Base-by-base conservation (phyloP, 1,284 basidiomycete species). In the Stygiomarasmius scandens region DNA sequence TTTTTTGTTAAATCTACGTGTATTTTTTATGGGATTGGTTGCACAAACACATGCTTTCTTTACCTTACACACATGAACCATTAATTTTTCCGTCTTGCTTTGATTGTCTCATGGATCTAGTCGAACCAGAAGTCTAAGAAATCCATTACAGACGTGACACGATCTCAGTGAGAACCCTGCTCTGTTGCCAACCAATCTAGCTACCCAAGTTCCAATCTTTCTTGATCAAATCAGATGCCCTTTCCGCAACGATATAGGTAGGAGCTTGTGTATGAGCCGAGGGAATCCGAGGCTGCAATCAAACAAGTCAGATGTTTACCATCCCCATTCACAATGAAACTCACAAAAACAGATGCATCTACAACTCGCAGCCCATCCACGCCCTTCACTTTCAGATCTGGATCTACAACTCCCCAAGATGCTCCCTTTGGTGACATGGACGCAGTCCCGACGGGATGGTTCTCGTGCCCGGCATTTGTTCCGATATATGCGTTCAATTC, bases 381-480 rank as follows among this genome's bases (percentile, higher is more conserved):
- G 14, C 64, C 63, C 54, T 69, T 69, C 22, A 70, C 61, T 44
- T 20, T 56, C 38, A 68, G 47, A 49, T 70, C 65, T 2, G 67
- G 67, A 51, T 68, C 63, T 1, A 66, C 63, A 2, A 70, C 69
- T 8, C 69, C 69, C n/a, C 52, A 56, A 1, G 23, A 48, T 1
- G 63, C 58, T 2, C 52, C 60, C 19, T 56, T 60, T 2, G 62
- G 47, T 11, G 66, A 63, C 67, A 70, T 69, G n/a, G 58, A 52
- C 2, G 63, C 59, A 2, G 67, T 69, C 3, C 66, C 66, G 19
- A 64, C 66, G 27, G 66, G 64, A 48, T 70, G 69, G 38, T 64
- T 64, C 16, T 64, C 59, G 0, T 62, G 61, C 8, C 58, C 61
- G 4, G 60, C 59, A 54, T 62, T 65, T 3, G 52, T 51, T 8